These are phyloP conservation scores for Plasmopara muralis DNA, from an alignment of 352 stramenopile genomes.

Conservation along the genomic window DNA sequence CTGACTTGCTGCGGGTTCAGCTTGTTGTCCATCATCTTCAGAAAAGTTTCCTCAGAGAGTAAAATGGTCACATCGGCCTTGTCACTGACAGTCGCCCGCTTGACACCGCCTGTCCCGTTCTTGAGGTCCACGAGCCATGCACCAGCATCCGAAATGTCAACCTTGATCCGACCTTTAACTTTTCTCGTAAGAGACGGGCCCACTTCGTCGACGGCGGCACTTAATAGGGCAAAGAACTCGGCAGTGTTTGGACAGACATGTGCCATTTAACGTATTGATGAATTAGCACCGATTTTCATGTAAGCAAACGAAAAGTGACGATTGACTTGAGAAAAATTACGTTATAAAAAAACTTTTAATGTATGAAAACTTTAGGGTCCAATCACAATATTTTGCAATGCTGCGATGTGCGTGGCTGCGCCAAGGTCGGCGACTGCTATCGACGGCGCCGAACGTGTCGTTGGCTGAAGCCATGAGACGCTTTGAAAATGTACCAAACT, in stretches of 20 bases:
- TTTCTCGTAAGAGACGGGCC: slow-evolving; percentile 64
- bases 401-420: slow-evolving; percentile 24
- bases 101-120: slow-evolving; percentile 63
- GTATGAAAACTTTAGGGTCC: neutral
- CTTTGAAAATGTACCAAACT: slow-evolving; percentile 45
- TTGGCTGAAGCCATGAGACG: slow-evolving; percentile 41
- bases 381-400: slow-evolving; percentile 10
- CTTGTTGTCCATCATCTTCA: slow-evolving; percentile 80
- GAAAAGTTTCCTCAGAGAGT: slow-evolving; percentile 67
- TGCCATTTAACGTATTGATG: too few species aligned
- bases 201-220: slow-evolving; percentile 53
- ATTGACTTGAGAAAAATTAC: too few species aligned
- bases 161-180: slow-evolving; percentile 78
- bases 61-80: slow-evolving; percentile 77
- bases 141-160: slow-evolving; percentile 60
- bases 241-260: slow-evolving; percentile 21
- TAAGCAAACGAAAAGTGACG: too few species aligned
- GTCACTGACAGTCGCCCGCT: slow-evolving; percentile 31
- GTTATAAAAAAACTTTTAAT: neutral
- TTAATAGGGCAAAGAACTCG: slow-evolving; percentile 71
- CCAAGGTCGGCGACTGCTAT: slow-evolving; percentile 24
- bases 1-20: slow-evolving; percentile 82
- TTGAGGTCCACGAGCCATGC: slow-evolving; percentile 77
- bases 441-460: slow-evolving; percentile 10
- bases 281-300: too few species aligned